Base-by-base conservation (phyloP, 2,329 filamentous ascomycete species). In the Fusarium verticillioides region DNA sequence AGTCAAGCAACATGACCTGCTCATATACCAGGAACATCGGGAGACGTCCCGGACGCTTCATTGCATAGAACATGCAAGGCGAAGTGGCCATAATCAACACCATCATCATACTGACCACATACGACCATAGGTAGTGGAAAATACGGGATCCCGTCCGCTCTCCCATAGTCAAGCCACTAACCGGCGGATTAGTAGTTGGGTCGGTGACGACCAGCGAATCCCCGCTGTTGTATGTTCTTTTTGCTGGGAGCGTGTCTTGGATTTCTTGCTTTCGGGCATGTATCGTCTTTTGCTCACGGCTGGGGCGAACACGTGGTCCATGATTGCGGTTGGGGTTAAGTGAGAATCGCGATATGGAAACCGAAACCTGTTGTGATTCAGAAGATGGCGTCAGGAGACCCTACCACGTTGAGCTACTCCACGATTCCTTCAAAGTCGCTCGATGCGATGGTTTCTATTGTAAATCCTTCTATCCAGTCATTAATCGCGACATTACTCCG, bases 71-170 rank as follows among this genome's bases (percentile, higher is more conserved):
- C 26, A 52, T 53, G 43, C 34, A 64, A 39, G 30, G 36, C 18
- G 30, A 19, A 19, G 37, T 39, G 42, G 8, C 13, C 32, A 69
- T 69, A 64, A 32, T 5, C 16, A 36, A 32, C 23, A 64, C 37
- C 44, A 36, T 59, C 36, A 28, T 15, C 23, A 13, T 26, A 6
- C 26, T 37, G 11, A 42, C 21, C 18, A 74, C 70, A 73, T 73
- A 73, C 62, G 70, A 71, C 70, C 70, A 74, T 43, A 73, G 66
- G 70, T 70, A 73, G 58, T 70, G 70, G 70, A 70, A 59, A 73
- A 73, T 66, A 73, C 70, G 70, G 70, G 70, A 73, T 73, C 70
- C 65, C 70, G 70, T 73, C 70, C 58, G 69, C 70, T 72, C 64
- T 72, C 70, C 70, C 59, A 61, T 69, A 69, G 69, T 65, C 61